Conservation (phyloP, 2,329 filamentous ascomycete species). For the Byssothecium circinans region DNA sequence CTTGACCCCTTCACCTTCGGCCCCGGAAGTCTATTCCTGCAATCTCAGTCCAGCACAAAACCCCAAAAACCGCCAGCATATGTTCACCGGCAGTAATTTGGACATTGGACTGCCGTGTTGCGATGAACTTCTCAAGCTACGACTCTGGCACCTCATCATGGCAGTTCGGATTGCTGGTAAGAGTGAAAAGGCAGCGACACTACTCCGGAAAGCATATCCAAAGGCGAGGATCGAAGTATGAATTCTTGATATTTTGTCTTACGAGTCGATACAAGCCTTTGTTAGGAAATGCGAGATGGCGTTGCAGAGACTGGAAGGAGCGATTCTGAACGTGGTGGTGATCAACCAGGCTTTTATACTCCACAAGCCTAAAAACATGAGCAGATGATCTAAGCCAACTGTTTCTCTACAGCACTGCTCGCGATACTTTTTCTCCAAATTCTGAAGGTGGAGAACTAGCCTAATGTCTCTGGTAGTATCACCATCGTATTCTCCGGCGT, state of each 20-base stretch:
- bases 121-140: conserved; percentile 23
- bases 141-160: conserved; percentile 30
- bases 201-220: conserved; percentile 14
- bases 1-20: neutral
- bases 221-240: conserved; percentile 26
- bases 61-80: conserved; percentile 3
- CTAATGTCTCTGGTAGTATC: conserved; percentile 11
- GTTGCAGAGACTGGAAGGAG: conserved; percentile 22
- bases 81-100: conserved; percentile 27
- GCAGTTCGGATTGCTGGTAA: conserved; percentile 29
- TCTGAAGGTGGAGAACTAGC: conserved; percentile 15
- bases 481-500: conserved; percentile 16
- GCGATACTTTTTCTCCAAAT: conserved; percentile 50
- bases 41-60: conserved; percentile 10
- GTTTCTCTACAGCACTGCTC: conserved; percentile 57
- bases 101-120: conserved; percentile 32
- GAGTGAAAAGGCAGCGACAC: conserved; percentile 29
- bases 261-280: conserved; percentile 25
- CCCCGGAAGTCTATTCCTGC: neutral
- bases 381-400: conserved; percentile 57
- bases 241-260: conserved; percentile 29
- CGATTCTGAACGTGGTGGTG: conserved; percentile 43
- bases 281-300: conserved; percentile 10
- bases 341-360: neutral
- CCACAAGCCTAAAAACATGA: conserved; percentile 33